Conservation (phyloP, 306 rosid species). For the Urtica urens region DNA sequence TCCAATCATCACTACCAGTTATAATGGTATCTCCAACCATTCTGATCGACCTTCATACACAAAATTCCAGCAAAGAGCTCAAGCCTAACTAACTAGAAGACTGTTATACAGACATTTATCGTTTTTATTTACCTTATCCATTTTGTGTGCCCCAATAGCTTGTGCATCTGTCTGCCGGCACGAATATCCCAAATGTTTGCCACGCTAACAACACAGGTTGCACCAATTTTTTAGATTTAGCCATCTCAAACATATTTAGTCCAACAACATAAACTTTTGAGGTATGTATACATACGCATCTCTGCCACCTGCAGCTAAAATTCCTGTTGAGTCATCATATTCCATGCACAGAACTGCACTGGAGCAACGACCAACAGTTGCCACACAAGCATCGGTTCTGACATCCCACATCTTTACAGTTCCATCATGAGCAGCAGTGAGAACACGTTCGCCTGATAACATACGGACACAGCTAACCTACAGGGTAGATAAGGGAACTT, state of each 20-base stretch:
- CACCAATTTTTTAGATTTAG: slow-evolving; percentile 14
- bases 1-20: slow-evolving; percentile 99
- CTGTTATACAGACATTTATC: slow-evolving; percentile 5
- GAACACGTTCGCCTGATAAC: slow-evolving; percentile 96
- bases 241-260: not conserved
- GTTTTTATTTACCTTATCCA: slow-evolving; percentile 70
- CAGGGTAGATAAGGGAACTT: too few relatives aligned
- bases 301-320: slow-evolving; percentile 91
- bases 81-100: slow-evolving; percentile 8
- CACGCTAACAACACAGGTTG: slow-evolving; percentile 38
- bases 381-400: slow-evolving; percentile 96
- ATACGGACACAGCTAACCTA: slow-evolving; percentile 93
- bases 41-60: slow-evolving; percentile 74
- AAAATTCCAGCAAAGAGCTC: not conserved
- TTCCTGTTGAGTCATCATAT: slow-evolving; percentile 91
- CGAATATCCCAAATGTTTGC: slow-evolving; percentile 96
- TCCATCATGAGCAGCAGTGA: slow-evolving; percentile 93
- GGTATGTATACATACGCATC: slow-evolving; percentile 57
- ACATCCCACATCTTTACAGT: slow-evolving; percentile 99
- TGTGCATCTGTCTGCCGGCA: slow-evolving; percentile 87
- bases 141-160: slow-evolving; percentile 84
- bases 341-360: slow-evolving; percentile 95
- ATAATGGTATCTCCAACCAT: slow-evolving; percentile 88
- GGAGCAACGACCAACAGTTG: slow-evolving; percentile 95
- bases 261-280: slow-evolving; percentile 13